Evolutionary conservation across 768 basidiomycete genomes (phyloP), one percentile per base, ranked within the genome.

Genomic region (Trametopsis cervina): DNA sequence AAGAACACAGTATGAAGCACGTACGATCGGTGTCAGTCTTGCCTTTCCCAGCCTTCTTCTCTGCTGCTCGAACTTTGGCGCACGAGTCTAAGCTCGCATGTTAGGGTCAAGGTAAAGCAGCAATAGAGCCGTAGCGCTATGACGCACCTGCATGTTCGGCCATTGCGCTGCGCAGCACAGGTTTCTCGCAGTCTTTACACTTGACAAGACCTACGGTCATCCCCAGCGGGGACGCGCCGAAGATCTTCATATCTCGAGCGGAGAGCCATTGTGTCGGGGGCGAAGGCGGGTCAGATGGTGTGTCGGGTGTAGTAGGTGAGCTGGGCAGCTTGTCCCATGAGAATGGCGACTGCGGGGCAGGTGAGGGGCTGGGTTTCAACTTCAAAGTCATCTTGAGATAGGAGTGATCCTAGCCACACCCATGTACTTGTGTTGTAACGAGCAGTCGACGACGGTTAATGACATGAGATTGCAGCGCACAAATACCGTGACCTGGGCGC

Each of bases 181-280:
- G 85, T 64, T 92, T 94, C 37, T 69, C 72, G 63, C 94, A 97
- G 35, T 91, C 83, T 40, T 68, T 76, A 67, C 94, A 97, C 46
- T 75, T 80, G 47, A 86, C 79, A 29, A 80, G 63, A 24, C 75
- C 76, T 10, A 86, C 83, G 2, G 81, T 80, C 7, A 53, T 49
- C 39, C 74, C 74, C 13, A 94, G 73, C 4, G 91, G 89, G 47
- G 82, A 72, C 2, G 82, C 73, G 25, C 90, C 90, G 64, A 87
- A 95, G 52, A 86, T 74, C 70, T 84, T 85, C 91, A 91, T 93
- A 59, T 93, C 89, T 40, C 76, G 76, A 6, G 86, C 89, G 22
- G 85, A 78, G 12, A 94, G 81, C 83, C 89, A 90, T 69, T 81
- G 75, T 20, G 89, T 85, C 0, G 91, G 90, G 0, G 90, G 89